phyloP scores from a whole-genome alignment of 257 asterid genomes.

The Gentiana straminea region DNA sequence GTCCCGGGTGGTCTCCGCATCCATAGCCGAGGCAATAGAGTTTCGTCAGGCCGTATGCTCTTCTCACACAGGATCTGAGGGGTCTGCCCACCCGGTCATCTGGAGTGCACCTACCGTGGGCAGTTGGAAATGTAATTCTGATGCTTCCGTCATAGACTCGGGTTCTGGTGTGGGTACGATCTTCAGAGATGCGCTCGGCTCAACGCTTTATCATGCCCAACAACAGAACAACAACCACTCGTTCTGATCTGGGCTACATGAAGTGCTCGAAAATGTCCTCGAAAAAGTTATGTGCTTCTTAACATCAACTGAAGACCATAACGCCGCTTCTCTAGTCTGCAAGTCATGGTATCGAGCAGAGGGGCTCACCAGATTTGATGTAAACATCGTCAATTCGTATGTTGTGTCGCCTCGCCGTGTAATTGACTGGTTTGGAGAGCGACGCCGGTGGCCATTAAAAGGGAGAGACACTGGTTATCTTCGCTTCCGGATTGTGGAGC shows the following conservation, averaged over 20 bases:
- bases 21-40: too few species aligned
- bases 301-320: conserved; percentile 34
- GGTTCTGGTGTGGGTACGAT: too few species aligned
- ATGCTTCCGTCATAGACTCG: too few species aligned
- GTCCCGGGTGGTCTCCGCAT: too few species aligned
- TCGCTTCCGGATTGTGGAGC: conserved; percentile 45
- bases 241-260: conserved; percentile 20
- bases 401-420: conserved; percentile 32
- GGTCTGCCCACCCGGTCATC: too few species aligned
- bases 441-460: conserved; percentile 30
- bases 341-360: conserved; percentile 41
- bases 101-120: too few species aligned
- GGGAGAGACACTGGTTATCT: conserved; percentile 38
- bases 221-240: conserved; percentile 3
- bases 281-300: conserved; percentile 43
- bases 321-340: conserved; percentile 43
- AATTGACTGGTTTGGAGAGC: conserved; percentile 27
- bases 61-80: too few species aligned
- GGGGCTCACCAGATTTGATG: conserved; percentile 45
- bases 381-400: conserved; percentile 42
- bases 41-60: too few species aligned
- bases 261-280: conserved; percentile 38
- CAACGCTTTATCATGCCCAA: conserved; percentile 6
- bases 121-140: too few species aligned
- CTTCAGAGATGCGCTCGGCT: too few species aligned